Conservation (phyloP, 2,329 filamentous ascomycete genomes). For the Coleophoma eucalyptorum region DNA sequence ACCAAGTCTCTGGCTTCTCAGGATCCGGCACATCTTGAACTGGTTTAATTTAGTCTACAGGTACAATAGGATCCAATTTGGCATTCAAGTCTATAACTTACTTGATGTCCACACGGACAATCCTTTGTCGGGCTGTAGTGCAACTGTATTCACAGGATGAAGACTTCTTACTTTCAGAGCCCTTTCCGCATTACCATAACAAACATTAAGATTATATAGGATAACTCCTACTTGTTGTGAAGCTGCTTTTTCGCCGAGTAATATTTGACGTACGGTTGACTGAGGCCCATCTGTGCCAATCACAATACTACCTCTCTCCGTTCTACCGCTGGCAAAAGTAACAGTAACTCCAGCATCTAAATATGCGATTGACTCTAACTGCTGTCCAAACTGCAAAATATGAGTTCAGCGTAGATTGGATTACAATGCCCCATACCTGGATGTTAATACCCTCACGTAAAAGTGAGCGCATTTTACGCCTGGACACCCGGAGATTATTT, state of each 20-base stretch:
- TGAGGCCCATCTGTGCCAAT: slow-evolving; percentile 27
- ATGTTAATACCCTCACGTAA: not conserved
- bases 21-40: slow-evolving; percentile 7
- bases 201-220: not conserved
- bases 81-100: no score
- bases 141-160: not conserved
- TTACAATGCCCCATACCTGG: no score
- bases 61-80: no score
- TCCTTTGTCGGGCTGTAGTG: not conserved
- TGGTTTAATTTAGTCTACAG: not conserved
- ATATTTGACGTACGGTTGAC: slow-evolving; percentile 17
- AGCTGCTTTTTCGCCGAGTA: slow-evolving; percentile 16
- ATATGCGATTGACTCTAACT: no score
- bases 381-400: no score
- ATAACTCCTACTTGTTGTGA: not conserved
- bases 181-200: not conserved
- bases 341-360: slow-evolving; percentile 18
- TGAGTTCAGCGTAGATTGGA: no score
- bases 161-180: not conserved
- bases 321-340: slow-evolving; percentile 24
- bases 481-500: not conserved
- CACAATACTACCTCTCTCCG: slow-evolving; percentile 20
- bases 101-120: not conserved
- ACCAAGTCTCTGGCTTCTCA: slow-evolving; percentile 3
- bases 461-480: not conserved